Base-by-base conservation (phyloP, 257 asterid genomes). In the Przewalskia tangutica region DNA sequence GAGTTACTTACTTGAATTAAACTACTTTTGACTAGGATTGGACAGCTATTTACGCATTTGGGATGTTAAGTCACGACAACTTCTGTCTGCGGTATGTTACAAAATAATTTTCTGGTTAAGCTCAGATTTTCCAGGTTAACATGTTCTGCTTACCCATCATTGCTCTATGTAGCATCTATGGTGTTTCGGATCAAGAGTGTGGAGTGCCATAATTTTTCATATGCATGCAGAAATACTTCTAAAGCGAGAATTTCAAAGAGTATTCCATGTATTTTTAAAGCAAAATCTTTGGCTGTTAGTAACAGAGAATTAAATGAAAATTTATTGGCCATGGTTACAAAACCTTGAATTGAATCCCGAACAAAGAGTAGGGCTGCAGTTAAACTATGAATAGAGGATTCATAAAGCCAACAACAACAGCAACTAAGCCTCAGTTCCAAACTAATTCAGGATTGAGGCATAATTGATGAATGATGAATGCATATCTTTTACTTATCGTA, bases 1-100 rank as follows among this genome's bases (percentile, higher is more conserved):
- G 27, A 23, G 44, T 36, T 73, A 50, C 50, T 75, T 7, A 75
- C 62, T 14, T 75, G 77, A 44, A 42, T 0, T 38, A 34, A 77
- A 54, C 73, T 82, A 76, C 70, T 51, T 66, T 81, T 84, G 78
- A 82, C 77, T 79, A 94, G 99, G 98, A 79, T 93, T 96, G 60
- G 99, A 96, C 85, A 84, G 98, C 86, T 96, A 94, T 87, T 88
- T 96, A 86, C 97, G 98, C 84, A 86, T 96, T 82, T 96, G 99
- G 99, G 97, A 96, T 87, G 83, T 90, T 27, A 56, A 96, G 32
- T 88, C 98, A 34, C 87, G 99, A 18, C 95, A 93, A 84, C 97
- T 96, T 84, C 91, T 96, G 70, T 93, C 98, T 66, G 90, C 94
- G 90, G 98, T 94, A 95, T 68, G 6, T 42, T 68, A 42, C 77